Evolutionary conservation across 768 basidiomycete genomes (phyloP).

Genomic region (Trametes gibbosa): DNA sequence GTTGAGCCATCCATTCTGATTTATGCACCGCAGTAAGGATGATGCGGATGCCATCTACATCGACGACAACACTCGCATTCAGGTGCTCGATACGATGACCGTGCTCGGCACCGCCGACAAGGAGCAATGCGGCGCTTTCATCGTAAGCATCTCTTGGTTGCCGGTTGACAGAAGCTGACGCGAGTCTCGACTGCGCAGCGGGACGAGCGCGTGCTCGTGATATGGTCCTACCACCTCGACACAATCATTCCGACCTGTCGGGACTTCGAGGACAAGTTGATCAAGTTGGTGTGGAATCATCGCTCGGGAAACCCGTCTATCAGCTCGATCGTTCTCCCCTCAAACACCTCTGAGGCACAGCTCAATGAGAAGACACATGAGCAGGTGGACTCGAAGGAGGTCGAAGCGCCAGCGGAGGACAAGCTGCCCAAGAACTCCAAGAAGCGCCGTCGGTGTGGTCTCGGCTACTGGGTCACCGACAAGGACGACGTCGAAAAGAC

Average conservation of each 20-base stretch:
- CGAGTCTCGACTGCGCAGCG: constrained; percentile 42
- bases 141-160: constrained; percentile 46
- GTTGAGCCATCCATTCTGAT: neutral
- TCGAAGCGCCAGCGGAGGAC: constrained; percentile 12
- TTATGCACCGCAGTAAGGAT: constrained; percentile 42
- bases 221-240: constrained; percentile 85
- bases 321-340: constrained; percentile 34
- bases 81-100: constrained; percentile 71
- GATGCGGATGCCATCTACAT: constrained; percentile 64
- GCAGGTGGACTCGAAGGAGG: constrained; percentile 18
- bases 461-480: constrained; percentile 27
- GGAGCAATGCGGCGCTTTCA: constrained; percentile 88
- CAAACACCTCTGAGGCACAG: constrained; percentile 47
- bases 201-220: constrained; percentile 77
- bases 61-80: constrained; percentile 80
- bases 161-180: neutral
- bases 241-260: constrained; percentile 66
- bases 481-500: constrained; percentile 54
- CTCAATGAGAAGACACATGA: constrained; percentile 48
- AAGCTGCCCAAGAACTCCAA: constrained; percentile 4
- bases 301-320: constrained; percentile 41
- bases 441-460: constrained; percentile 24
- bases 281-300: constrained; percentile 72
- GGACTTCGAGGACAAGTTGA: constrained; percentile 76
- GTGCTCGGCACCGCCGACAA: constrained; percentile 77